Base-by-base conservation (phyloP, 805 yeast species). In the Candida chauliodis region DNA sequence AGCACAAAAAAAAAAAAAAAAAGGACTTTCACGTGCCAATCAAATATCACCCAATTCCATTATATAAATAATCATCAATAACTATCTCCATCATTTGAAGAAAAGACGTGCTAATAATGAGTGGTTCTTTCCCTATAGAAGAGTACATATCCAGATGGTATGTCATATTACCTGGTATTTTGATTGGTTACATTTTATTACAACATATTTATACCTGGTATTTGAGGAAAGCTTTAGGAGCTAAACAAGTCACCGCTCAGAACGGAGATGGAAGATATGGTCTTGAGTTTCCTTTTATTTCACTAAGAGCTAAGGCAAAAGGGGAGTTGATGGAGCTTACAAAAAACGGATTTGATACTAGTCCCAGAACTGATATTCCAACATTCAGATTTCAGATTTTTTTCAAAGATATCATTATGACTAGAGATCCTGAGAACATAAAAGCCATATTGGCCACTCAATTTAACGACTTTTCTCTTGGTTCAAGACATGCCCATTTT, bases 381-480 rank as follows among this genome's bases (percentile, higher is more conserved):
- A 48, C 54, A 6, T 37, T 43, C 22, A 23, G 11, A 13, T 37
- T 52, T 26, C 37, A 34, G 34, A 24, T 56, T 9, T 47, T 51
- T 7, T 59, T 57, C 10, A 40, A 42, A 18, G 36, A 35, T 5
- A 28, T 61, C 6, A 17, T 57, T 16, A 36, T 44, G 34, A 63
- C 71, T 15, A 48, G 42, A 35, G 72, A 67, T 33, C 71, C 72
- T 5, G 71, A 67, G 37, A 66, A 64, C 44, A 52, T 66, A 38
- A 67, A 66, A 45, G 70, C 71, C 6, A 38, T 67, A 2, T 61
- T 67, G 48, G 69, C 69, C 25, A 66, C 71, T 17, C 71, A 65
- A 36, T 67, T 65, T 41, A 60, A 57, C 41, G 71, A 67, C 37
- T 67, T 63, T 39, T 57, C 56, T 31, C 53, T 67, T 38, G 73